A percentile compares a stretch with the other conserved stretches of the same genome.
These are phyloP conservation scores for Fusarium equiseti DNA, from an alignment of 2,329 filamentous ascomycete genomes.

Conservation along the genomic window DNA sequence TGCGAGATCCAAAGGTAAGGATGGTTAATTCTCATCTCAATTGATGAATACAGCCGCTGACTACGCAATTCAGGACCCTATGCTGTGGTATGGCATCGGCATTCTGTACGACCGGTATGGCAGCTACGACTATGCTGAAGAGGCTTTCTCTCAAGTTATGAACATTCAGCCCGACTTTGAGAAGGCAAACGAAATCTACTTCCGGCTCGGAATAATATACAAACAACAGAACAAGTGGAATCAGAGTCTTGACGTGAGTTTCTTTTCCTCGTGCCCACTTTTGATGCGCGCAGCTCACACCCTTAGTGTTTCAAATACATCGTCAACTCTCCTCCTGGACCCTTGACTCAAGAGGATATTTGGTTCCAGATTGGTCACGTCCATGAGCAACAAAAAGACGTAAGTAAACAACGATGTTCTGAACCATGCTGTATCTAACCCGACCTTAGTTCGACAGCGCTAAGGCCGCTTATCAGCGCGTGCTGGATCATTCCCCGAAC, in stretches of 20 bases:
- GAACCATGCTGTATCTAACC: constrained; percentile 51
- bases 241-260: constrained; percentile 86
- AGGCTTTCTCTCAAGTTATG: constrained; percentile 99
- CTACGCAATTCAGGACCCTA: constrained; percentile 76
- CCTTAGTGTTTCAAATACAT: constrained; percentile 97
- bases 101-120: constrained; percentile 98
- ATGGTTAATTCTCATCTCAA: background rate
- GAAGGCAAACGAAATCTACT: constrained; percentile 99
- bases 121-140: constrained; percentile 95
- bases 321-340: constrained; percentile 89
- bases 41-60: constrained; percentile 19
- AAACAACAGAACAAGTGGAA: constrained; percentile 96
- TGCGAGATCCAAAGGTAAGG: constrained; percentile 89
- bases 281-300: constrained; percentile 5
- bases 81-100: constrained; percentile 98
- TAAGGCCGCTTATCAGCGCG: constrained; percentile 90
- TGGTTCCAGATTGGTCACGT: constrained; percentile 99
- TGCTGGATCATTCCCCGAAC: constrained; percentile 93
- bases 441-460: constrained; percentile 85
- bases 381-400: constrained; percentile 98
- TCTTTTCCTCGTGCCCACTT: background rate
- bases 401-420: constrained; percentile 64
- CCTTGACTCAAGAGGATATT: constrained; percentile 96
- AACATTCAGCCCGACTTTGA: constrained; percentile 97
- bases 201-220: constrained; percentile 98